Evolutionary conservation across 1,284 basidiomycete genomes (phyloP).

Genomic region (Pseudozyma pruni): DNA sequence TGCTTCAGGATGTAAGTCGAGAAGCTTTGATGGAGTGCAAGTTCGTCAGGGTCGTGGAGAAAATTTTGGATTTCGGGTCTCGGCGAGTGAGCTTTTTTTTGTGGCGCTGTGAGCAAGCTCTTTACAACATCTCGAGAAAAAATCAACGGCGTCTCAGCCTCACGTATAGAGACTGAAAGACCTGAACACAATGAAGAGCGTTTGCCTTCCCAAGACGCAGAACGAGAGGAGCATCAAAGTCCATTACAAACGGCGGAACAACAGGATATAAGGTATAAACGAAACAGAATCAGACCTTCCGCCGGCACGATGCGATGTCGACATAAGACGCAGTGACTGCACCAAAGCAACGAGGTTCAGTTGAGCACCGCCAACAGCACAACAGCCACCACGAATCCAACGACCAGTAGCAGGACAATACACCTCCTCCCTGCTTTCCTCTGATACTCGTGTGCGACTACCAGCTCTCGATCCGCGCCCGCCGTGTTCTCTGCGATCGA

Average conservation of each 20-base stretch:
- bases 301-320: no score
- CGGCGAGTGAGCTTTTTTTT: conserved; percentile 1
- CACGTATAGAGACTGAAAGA: no score
- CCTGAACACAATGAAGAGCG: neutral
- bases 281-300: neutral
- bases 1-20: no score
- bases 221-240: neutral
- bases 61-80: conserved; percentile 36
- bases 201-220: neutral
- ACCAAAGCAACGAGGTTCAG: neutral
- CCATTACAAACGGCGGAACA: conserved; percentile 19
- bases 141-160: neutral
- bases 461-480: conserved; percentile 86
- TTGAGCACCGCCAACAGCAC: conserved; percentile 79
- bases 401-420: conserved; percentile 86
- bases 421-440: conserved; percentile 89
- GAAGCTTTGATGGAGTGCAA: no score
- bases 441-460: conserved; percentile 91
- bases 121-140: neutral
- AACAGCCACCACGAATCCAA: conserved; percentile 86
- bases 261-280: neutral
- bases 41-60: conserved; percentile 7
- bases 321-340: no score
- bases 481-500: conserved; percentile 85
- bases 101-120: neutral